Evolutionary conservation across 805 yeast genomes (phyloP).

Genomic region (Schizosaccharomyces cryophilus): DNA sequence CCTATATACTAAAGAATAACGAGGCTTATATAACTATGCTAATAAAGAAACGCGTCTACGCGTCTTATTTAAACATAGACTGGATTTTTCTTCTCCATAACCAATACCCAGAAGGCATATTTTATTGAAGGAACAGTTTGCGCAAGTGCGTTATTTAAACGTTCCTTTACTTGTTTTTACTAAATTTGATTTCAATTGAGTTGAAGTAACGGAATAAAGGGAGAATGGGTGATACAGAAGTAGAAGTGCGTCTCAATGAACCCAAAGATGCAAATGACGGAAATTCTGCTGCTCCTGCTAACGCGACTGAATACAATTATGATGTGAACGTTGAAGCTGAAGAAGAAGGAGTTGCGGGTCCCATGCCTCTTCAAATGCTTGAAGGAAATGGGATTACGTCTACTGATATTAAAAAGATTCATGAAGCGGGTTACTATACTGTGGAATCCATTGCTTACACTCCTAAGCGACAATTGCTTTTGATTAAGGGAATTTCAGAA

Average conservation of each 20-base stretch:
- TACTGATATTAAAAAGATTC: slow-evolving; percentile 53
- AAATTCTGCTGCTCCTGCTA: neutral
- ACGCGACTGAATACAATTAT: neutral
- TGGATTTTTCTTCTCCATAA: too few relatives aligned
- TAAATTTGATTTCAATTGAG: neutral
- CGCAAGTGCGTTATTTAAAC: neutral
- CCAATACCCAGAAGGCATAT: too few relatives aligned
- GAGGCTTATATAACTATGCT: too few relatives aligned
- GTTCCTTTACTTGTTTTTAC: neutral
- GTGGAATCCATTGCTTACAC: slow-evolving; percentile 86
- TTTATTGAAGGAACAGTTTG: too few relatives aligned
- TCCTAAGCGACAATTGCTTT: slow-evolving; percentile 53
- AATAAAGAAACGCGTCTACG: neutral
- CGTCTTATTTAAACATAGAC: neutral
- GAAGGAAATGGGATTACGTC: slow-evolving; percentile 63
- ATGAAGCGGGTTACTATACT: slow-evolving; percentile 66
- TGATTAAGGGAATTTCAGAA: slow-evolving; percentile 80
- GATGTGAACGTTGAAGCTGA: neutral
- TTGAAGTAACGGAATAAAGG: neutral
- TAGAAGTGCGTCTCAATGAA: neutral
- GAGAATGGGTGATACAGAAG: neutral
- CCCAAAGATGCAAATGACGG: neutral
- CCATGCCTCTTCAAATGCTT: slow-evolving; percentile 8
- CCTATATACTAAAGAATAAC: neutral
- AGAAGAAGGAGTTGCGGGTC: slow-evolving; percentile 8